Conservation (phyloP, 768 basidiomycete species). For the Rubroboletus satanas region DNA sequence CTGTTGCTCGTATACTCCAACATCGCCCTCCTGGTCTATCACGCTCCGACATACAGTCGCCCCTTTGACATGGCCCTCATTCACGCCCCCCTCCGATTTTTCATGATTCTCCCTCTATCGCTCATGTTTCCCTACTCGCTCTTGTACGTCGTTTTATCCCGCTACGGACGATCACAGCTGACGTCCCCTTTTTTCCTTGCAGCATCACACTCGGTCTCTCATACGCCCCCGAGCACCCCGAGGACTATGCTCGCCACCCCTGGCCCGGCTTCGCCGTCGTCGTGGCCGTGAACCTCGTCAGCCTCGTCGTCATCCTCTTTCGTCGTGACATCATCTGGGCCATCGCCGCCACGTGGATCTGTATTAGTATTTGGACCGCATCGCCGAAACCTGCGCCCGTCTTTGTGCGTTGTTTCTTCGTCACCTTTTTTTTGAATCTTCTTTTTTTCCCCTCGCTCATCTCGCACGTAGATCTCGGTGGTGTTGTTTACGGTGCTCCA, state of each 20-base stretch:
- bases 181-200: not conserved
- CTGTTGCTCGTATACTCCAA: constrained; percentile 77
- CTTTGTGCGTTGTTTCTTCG: constrained; percentile 43
- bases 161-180: not conserved
- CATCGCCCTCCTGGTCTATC: constrained; percentile 70
- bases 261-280: constrained; percentile 75
- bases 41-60: constrained; percentile 50
- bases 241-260: constrained; percentile 55
- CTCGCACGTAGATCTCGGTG: constrained; percentile 45
- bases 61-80: constrained; percentile 81
- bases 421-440: not conserved
- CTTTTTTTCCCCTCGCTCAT: not conserved
- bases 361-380: constrained; percentile 57
- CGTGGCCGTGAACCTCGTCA: constrained; percentile 57
- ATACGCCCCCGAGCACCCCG: constrained; percentile 45
- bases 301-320: constrained; percentile 50
- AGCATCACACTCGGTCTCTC: constrained; percentile 70
- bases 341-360: constrained; percentile 70
- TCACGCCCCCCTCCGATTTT: constrained; percentile 78
- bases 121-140: constrained; percentile 52
- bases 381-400: constrained; percentile 63
- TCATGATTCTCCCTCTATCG: constrained; percentile 51
- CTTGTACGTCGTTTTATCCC: constrained; percentile 36
- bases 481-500: constrained; percentile 65
- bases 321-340: constrained; percentile 73